Evolutionary conservation across 1,284 basidiomycete species (phyloP), one percentile per base, ranked within the genome.

Genomic region (Heterobasidion parviporum): DNA sequence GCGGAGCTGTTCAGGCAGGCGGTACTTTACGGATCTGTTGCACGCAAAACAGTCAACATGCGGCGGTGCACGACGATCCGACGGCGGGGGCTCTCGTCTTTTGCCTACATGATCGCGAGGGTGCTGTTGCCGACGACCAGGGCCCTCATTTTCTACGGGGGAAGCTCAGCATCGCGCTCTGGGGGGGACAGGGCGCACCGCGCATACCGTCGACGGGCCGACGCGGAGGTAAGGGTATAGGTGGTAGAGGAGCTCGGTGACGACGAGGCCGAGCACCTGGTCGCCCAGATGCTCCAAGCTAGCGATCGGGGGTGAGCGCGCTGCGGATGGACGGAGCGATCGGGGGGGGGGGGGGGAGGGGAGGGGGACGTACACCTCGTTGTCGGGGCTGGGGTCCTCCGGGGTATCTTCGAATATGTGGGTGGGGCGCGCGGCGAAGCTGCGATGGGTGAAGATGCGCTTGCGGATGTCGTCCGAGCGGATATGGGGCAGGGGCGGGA

Each of bases 281-380:
- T 90, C 87, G 0, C 88, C 87, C 3, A 89, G 70, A 67, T 87
- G 84, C 64, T 90, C 87, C 55, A 79, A 76, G 65, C 87, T 90
- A 63, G 41, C 43, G 32, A 18, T 16, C 6, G 10, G 14, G 15
- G 26, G 46, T 41, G 3, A 2, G 33, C 1, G 53, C n/a, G 52
- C 38, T 51, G 32, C 46, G 18, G 16, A 7, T 14, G 41, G 41
- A 44, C 12, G 46, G 46, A 2, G 3, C 5, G 9, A 16, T 16
- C 12, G 12, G 15, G 15, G 18, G 16, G 26, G 8, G 26, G 33
- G 10, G 26, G 26, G 33, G 33, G 12, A 50, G n/a, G 46, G 35
- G 20, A 50, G n/a, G 46, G 35, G 20, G 46, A 49, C 20, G 62
- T 57, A 88, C 87, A 81, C 83, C 70, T 90, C 87, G 60, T 90